These are phyloP conservation scores for Termitomyces heimii DNA, from an alignment of 768 basidiomycete species.

Conservation along the genomic window DNA sequence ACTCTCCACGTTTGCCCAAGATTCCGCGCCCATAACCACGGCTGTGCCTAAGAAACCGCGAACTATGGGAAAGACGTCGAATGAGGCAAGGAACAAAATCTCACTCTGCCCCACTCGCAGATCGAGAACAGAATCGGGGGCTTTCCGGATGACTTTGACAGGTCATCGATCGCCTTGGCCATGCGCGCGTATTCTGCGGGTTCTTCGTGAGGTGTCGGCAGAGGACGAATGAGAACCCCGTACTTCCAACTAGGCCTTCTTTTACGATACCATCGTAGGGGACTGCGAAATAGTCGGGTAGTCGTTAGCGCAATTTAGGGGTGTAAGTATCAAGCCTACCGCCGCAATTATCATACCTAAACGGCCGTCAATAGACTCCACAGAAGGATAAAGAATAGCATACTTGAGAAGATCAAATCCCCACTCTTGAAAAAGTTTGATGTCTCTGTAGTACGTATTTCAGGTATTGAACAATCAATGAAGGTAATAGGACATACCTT, in stretches of 20 bases:
- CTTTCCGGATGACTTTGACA: conserved; percentile 39
- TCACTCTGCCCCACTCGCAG: conserved; percentile 64
- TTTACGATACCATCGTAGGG: conserved; percentile 53
- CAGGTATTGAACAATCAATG: background rate
- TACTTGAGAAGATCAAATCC: conserved; percentile 68
- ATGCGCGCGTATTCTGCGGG: conserved; percentile 43
- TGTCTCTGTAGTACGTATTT: conserved; percentile 32
- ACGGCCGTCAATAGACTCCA: background rate
- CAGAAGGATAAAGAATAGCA: conserved; percentile 7
- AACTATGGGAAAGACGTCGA: background rate
- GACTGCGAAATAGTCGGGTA: conserved; percentile 24
- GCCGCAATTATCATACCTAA: conserved; percentile 51
- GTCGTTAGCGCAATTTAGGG: background rate
- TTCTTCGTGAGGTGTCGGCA: background rate
- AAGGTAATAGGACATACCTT: background rate
- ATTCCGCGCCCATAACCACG: conserved; percentile 37
- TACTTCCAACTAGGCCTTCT: conserved; percentile 50
- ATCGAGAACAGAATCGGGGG: conserved; percentile 55
- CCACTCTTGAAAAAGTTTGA: conserved; percentile 55
- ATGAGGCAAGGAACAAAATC: conserved; percentile 5
- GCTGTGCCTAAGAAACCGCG: conserved; percentile 36
- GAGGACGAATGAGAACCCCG: background rate
- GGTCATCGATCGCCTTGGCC: conserved; percentile 49
- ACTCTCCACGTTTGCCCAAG: conserved; percentile 71
- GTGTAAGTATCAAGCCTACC: conserved; percentile 22